Evolutionary conservation across 352 stramenopile species (phyloP).

Genomic region (Globisporangium okanoganense): DNA sequence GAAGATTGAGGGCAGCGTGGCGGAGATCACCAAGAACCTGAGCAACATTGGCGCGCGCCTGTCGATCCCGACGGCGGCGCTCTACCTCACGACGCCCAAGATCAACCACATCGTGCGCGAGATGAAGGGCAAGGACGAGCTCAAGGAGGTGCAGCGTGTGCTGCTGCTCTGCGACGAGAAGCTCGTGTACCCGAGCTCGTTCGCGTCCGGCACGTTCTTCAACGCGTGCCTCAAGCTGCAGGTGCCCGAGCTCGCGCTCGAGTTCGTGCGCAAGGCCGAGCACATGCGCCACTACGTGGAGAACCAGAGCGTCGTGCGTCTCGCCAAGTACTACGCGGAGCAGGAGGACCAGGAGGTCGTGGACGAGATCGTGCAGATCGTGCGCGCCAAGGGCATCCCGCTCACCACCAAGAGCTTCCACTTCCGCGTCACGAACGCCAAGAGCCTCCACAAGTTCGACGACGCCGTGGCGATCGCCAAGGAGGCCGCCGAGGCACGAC

Average conservation of each 20-base stretch:
- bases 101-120: conserved; percentile 80
- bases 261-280: conserved; percentile 64
- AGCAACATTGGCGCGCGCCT: conserved; percentile 68
- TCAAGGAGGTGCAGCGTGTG: conserved; percentile 62
- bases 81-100: conserved; percentile 82
- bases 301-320: conserved; percentile 71
- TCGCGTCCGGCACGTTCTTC: conserved; percentile 65
- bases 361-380: conserved; percentile 54
- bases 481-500: conserved; percentile 48
- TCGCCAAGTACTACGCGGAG: conserved; percentile 61
- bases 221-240: conserved; percentile 57
- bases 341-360: conserved; percentile 52
- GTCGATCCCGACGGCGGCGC: conserved; percentile 71
- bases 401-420: conserved; percentile 70
- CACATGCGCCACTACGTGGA: conserved; percentile 75
- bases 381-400: conserved; percentile 40
- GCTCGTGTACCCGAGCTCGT: conserved; percentile 63
- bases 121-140: conserved; percentile 72
- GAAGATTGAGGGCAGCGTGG: conserved; percentile 68
- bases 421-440: conserved; percentile 68
- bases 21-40: conserved; percentile 64
- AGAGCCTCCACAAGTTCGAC: conserved; percentile 53
- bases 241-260: conserved; percentile 54
- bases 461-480: conserved; percentile 60
- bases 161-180: conserved; percentile 78